Evolutionary conservation across 108 stramenopile genomes (phyloP).

Genomic region (Cyclotella choctawhatcheeana): DNA sequence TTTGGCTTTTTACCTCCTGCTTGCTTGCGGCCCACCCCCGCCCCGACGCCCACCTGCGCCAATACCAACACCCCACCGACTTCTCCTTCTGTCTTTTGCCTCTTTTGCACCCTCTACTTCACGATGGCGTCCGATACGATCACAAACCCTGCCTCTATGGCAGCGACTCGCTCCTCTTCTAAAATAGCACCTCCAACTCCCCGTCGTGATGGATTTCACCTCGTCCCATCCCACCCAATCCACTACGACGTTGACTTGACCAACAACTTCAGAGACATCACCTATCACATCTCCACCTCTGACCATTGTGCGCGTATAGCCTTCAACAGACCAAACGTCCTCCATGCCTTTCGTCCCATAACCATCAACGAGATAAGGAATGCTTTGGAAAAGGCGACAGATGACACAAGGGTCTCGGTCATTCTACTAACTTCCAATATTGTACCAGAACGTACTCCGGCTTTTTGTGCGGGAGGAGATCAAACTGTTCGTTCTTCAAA

Average conservation of each 20-base stretch:
- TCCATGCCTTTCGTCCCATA: conserved; percentile 94
- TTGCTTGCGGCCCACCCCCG: too few species aligned
- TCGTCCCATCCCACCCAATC: conserved; percentile 71
- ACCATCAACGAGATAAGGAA: conserved; percentile 91
- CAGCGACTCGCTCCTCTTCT: conserved; percentile 73
- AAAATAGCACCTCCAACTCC: conserved; percentile 76
- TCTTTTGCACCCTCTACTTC: too few species aligned
- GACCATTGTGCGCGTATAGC: conserved; percentile 82
- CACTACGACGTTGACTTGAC: conserved; percentile 57
- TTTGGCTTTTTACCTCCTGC: too few species aligned
- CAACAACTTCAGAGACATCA: conserved; percentile 69
- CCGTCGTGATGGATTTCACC: conserved; percentile 80
- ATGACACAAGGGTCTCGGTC: conserved; percentile 78
- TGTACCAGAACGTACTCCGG: conserved; percentile 64
- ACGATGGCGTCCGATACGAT: conserved; percentile 6
- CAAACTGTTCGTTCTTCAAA: conserved; percentile 82
- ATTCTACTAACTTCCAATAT: conserved; percentile 82
- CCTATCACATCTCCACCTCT: conserved; percentile 70
- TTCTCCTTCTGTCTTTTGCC: too few species aligned
- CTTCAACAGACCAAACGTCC: conserved; percentile 85
- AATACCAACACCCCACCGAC: too few species aligned
- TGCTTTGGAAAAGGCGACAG: conserved; percentile 85
- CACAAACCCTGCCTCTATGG: conserved; percentile 66
- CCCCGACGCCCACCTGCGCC: too few species aligned
- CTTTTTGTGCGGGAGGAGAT: conserved; percentile 96